These are phyloP conservation scores for Bacterosira constricta DNA, from an alignment of 108 stramenopile genomes.

Conservation along the genomic window DNA sequence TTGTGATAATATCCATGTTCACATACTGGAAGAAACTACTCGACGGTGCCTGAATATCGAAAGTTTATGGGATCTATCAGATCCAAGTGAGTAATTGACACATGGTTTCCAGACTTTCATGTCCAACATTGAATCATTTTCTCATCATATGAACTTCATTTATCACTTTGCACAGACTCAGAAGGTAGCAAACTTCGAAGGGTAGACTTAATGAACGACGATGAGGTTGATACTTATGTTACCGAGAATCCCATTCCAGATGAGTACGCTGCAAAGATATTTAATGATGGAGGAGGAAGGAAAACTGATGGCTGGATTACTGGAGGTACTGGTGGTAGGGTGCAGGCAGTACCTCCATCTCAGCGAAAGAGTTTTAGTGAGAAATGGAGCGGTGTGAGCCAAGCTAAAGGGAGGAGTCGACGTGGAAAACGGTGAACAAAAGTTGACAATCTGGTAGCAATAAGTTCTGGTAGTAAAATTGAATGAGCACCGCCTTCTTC, in stretches of 20 bases:
- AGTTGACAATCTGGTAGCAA: no score
- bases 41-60: constrained; percentile 69
- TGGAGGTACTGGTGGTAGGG: constrained; percentile 25
- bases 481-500: no score
- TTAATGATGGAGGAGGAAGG: constrained; percentile 10
- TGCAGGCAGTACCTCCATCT: constrained; percentile 18
- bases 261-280: constrained; percentile 38
- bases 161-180: constrained; percentile 1
- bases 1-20: constrained; percentile 83
- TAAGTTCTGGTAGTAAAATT: no score
- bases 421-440: constrained; percentile 6
- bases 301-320: constrained; percentile 21
- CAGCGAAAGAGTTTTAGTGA: constrained; percentile 40
- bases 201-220: constrained; percentile 59
- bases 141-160: not conserved
- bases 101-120: not conserved
- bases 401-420: constrained; percentile 11
- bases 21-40: constrained; percentile 61
- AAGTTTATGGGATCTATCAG: constrained; percentile 61
- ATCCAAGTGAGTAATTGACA: constrained; percentile 18
- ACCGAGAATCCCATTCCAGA: constrained; percentile 71
- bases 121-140: not conserved
- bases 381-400: constrained; percentile 38
- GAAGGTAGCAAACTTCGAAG: constrained; percentile 58
- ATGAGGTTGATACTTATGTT: constrained; percentile 76